Conservation (phyloP, 768 basidiomycete genomes). For the Rhodotorula toruloides region DNA sequence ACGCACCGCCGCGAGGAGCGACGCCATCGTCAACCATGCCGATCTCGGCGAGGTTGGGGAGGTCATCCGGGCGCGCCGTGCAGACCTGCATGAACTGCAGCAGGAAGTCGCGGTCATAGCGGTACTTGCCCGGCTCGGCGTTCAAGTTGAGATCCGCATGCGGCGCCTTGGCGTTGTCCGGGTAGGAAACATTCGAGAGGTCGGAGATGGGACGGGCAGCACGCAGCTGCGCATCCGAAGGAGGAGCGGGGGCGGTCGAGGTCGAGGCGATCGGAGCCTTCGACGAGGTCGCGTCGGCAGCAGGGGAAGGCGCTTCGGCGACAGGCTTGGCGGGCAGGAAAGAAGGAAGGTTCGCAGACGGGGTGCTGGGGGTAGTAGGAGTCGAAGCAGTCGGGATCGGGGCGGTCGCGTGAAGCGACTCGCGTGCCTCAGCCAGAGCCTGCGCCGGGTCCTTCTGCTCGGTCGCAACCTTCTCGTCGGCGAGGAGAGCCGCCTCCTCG, state of each 20-base stretch:
- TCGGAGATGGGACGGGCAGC: slow-evolving; percentile 82
- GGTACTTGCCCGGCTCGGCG: slow-evolving; percentile 83
- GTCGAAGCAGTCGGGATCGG: background rate
- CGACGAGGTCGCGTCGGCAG: background rate
- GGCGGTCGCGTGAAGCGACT: slow-evolving; percentile 18
- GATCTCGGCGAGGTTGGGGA: slow-evolving; percentile 82
- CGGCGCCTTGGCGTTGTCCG: slow-evolving; percentile 75
- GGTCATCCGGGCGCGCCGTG: slow-evolving; percentile 85
- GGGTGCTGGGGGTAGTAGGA: slow-evolving; percentile 1
- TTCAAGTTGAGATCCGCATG: slow-evolving; percentile 75
- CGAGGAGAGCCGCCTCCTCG: slow-evolving; percentile 33
- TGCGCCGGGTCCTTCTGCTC: slow-evolving; percentile 26
- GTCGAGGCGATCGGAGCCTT: background rate
- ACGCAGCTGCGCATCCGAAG: slow-evolving; percentile 52
- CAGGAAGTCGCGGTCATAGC: slow-evolving; percentile 96
- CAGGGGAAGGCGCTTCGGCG: slow-evolving; percentile 11
- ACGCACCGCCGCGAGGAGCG: slow-evolving; percentile 37
- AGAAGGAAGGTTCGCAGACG: slow-evolving; percentile 15
- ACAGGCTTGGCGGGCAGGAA: slow-evolving; percentile 37
- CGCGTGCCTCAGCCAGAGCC: slow-evolving; percentile 35
- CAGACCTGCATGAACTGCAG: slow-evolving; percentile 93
- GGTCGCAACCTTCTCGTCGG: slow-evolving; percentile 23
- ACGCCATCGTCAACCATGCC: slow-evolving; percentile 63
- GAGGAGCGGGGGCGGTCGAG: slow-evolving; percentile 2
- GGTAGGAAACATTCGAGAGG: slow-evolving; percentile 69